phyloP scores from a whole-genome alignment of 192 early-diverging fungal genomes.

The Backusella tarrabulga region DNA sequence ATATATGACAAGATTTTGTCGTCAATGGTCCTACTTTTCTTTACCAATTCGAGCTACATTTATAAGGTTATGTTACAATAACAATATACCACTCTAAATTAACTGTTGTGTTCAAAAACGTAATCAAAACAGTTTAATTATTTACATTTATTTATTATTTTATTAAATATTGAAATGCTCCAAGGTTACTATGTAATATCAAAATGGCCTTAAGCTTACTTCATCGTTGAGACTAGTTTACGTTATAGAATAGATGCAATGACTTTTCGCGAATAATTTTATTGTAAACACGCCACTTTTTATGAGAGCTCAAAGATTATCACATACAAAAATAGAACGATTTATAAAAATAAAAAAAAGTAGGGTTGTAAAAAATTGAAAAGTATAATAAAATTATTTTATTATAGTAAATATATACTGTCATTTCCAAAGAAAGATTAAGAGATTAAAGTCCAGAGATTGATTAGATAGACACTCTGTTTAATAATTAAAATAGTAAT shows the following conservation, averaged over 20 bases:
- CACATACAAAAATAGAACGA: background rate
- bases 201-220: no score
- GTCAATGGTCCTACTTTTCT: background rate
- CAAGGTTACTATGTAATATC: no score
- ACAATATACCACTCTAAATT: background rate
- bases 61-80: background rate
- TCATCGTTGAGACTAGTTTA: no score
- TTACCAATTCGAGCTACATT: background rate
- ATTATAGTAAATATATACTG: background rate
- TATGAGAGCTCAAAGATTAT: no score
- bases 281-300: no score
- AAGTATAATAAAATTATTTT: background rate
- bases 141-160: background rate
- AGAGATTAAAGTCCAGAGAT: conserved; percentile 3
- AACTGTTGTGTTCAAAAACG: background rate
- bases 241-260: no score
- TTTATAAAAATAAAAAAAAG: background rate
- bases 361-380: background rate
- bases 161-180: no score
- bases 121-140: background rate
- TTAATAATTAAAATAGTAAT: conserved; percentile 4
- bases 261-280: no score
- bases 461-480: conserved; percentile 4
- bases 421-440: background rate
- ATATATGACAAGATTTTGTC: background rate